Percentiles rank a stretch among this genome's conserved stretches.
phyloP scores from a whole-genome alignment of 2,329 filamentous ascomycete genomes.

The Corinectria fuckeliana region DNA sequence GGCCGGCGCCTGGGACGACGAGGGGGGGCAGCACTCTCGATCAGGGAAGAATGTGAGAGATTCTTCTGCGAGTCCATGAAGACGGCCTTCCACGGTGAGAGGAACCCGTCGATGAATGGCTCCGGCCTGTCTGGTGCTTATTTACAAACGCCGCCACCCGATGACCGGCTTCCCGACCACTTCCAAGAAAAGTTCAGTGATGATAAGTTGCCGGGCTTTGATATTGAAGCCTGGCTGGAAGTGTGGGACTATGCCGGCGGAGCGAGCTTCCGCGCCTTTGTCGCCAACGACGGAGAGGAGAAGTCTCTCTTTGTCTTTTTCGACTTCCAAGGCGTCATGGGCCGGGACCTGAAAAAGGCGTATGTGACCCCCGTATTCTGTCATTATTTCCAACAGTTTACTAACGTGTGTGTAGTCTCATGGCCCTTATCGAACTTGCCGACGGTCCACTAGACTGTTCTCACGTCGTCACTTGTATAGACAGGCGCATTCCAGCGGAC shows the following conservation, averaged over 20 bases:
- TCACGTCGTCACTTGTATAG: slow-evolving; percentile 81
- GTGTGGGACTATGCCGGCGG: slow-evolving; percentile 87
- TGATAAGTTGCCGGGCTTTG: slow-evolving; percentile 39
- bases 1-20: slow-evolving; percentile 58
- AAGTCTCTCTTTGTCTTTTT: slow-evolving; percentile 90
- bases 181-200: slow-evolving; percentile 41
- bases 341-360: slow-evolving; percentile 85
- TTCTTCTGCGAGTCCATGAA: slow-evolving; percentile 98
- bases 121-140: slow-evolving; percentile 85
- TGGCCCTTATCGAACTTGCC: slow-evolving; percentile 89
- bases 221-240: slow-evolving; percentile 72
- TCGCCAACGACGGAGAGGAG: slow-evolving; percentile 72
- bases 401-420: slow-evolving; percentile 63
- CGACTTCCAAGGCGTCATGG: slow-evolving; percentile 70
- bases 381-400: neutral
- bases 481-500: slow-evolving; percentile 68
- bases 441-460: slow-evolving; percentile 77
- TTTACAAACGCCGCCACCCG: slow-evolving; percentile 61
- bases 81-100: slow-evolving; percentile 95
- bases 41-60: slow-evolving; percentile 99
- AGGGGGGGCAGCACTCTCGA: slow-evolving; percentile 95
- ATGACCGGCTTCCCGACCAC: slow-evolving; percentile 50
- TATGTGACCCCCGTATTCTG: slow-evolving; percentile 53
- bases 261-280: slow-evolving; percentile 84
- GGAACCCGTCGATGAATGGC: slow-evolving; percentile 76